Conservation (phyloP, 2,329 filamentous ascomycete species). For the Phialophora macrospora region DNA sequence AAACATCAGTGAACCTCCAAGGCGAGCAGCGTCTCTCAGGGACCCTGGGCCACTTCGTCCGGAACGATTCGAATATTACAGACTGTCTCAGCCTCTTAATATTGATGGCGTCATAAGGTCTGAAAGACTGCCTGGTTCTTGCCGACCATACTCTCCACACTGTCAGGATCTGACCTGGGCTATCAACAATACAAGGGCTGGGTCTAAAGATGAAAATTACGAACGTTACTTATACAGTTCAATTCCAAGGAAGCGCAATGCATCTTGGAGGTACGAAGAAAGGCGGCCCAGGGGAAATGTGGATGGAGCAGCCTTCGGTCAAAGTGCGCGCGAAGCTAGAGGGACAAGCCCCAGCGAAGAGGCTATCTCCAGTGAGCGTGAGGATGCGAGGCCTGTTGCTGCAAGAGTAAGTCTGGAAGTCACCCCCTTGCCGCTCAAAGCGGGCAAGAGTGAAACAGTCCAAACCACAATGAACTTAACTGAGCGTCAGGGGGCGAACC, state of each 20-base stretch:
- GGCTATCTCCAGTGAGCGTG: not conserved
- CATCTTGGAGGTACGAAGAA: not conserved
- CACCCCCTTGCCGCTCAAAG: not conserved
- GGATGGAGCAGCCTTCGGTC: not conserved
- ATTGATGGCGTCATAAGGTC: not conserved
- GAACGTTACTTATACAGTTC: not conserved
- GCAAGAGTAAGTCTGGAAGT: not conserved
- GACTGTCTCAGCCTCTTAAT: constrained; percentile 2
- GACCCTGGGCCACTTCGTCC: not conserved
- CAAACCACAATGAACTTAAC: not conserved
- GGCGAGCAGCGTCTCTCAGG: constrained; percentile 16
- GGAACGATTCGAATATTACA: constrained; percentile 6
- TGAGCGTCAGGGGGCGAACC: constrained; percentile 9
- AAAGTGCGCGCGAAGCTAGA: not conserved
- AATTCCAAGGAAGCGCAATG: not conserved
- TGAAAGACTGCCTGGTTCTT: not conserved
- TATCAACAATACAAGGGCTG: not conserved
- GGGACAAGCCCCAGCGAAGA: not conserved
- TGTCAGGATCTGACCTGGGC: not conserved
- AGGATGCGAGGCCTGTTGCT: not conserved
- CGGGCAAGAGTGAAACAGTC: not conserved
- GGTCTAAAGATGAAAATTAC: not conserved
- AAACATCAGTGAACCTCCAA: constrained; percentile 22
- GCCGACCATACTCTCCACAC: not conserved
- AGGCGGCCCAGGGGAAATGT: not conserved